phyloP scores from a whole-genome alignment of 2,329 filamentous ascomycete genomes.

The Ophiognomonia clavigignenti-juglandacearum region DNA sequence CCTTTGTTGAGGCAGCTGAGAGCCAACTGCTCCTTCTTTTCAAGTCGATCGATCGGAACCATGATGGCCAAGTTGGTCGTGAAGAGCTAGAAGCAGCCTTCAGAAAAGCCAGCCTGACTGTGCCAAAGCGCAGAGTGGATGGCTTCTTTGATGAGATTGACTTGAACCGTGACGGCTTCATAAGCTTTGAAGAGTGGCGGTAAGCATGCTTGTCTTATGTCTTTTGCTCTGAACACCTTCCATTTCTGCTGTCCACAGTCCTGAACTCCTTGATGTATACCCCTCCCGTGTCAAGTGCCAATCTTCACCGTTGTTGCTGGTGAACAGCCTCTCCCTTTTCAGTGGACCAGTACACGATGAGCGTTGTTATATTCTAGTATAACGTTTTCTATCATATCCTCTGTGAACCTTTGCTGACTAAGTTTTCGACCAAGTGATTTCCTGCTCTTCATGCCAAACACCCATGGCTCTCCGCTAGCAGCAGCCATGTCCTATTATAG shows the following conservation, averaged over 20 bases:
- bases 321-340: too few species aligned
- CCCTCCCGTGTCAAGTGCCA: too few species aligned
- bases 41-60: slow-evolving; percentile 77
- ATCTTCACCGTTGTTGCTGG: too few species aligned
- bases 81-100: slow-evolving; percentile 79
- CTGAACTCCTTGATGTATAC: background rate
- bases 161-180: slow-evolving; percentile 78
- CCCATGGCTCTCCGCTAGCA: slow-evolving; percentile 64
- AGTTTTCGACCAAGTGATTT: slow-evolving; percentile 63
- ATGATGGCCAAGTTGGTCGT: slow-evolving; percentile 82
- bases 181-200: slow-evolving; percentile 96
- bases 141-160: slow-evolving; percentile 90
- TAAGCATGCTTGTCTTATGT: slow-evolving; percentile 48
- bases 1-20: slow-evolving; percentile 84
- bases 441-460: slow-evolving; percentile 75
- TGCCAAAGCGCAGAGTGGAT: slow-evolving; percentile 72
- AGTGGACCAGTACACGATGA: too few species aligned
- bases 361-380: too few species aligned
- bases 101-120: slow-evolving; percentile 68
- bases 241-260: background rate
- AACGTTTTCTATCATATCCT: too few species aligned
- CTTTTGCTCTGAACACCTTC: slow-evolving; percentile 10
- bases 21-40: slow-evolving; percentile 78
- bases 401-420: too few species aligned
- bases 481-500: slow-evolving; percentile 89